Evolutionary conservation across 306 rosid species (phyloP).

Genomic region (Gynostemma pentaphyllum): DNA sequence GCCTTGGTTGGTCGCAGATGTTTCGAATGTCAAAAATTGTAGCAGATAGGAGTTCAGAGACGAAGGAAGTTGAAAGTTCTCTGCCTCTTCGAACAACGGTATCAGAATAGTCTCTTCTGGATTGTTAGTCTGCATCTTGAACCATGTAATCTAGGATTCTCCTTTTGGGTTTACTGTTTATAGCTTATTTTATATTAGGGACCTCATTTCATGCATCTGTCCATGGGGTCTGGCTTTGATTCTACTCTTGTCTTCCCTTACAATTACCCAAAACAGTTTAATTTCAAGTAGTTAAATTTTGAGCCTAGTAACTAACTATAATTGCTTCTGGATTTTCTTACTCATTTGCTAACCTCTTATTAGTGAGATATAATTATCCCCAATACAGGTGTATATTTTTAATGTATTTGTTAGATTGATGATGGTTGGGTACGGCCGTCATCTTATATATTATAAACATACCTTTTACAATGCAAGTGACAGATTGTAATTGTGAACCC

Average conservation of each 20-base stretch:
- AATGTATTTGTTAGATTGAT: no score
- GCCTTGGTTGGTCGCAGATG: constrained; percentile 52
- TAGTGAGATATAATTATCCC: no score
- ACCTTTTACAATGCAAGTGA: no score
- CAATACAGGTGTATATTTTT: no score
- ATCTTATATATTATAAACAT: no score
- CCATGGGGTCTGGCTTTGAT: not conserved
- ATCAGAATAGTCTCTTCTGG: constrained; percentile 30
- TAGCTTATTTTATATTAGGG: not conserved
- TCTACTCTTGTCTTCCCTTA: not conserved
- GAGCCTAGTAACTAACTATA: not conserved
- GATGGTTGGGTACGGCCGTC: no score
- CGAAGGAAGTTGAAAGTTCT: constrained; percentile 72
- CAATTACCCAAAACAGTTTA: not conserved
- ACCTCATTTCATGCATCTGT: no score
- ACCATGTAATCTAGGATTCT: not conserved
- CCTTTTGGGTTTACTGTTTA: not conserved
- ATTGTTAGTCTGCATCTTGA: not conserved
- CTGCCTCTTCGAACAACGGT: constrained; percentile 47
- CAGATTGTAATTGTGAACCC: no score
- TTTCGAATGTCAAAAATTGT: constrained; percentile 76
- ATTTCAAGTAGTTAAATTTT: not conserved
- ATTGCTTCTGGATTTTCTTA: not conserved
- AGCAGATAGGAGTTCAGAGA: constrained; percentile 38
- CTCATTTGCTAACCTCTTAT: not conserved